Conservation (phyloP, 169 alveolate genomes). For the Plasmodium inui region DNA sequence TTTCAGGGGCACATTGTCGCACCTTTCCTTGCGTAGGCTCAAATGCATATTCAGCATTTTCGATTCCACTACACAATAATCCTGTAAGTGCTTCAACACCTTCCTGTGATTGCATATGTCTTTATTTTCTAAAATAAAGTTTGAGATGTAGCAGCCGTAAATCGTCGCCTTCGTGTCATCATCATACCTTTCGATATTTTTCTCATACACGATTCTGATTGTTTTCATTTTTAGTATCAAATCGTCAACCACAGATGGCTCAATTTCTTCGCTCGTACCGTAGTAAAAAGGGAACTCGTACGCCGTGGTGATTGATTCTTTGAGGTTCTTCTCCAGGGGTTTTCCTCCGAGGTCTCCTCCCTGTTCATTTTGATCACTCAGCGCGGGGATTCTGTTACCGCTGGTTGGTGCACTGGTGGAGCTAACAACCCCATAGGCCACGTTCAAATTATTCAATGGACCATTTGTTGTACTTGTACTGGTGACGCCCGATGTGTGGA, state of each 20-base stretch:
- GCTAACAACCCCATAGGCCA: neutral
- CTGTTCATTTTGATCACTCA: neutral
- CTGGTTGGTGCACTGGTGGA: neutral
- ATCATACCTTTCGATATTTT: slow-evolving; percentile 73
- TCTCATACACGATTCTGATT: slow-evolving; percentile 21
- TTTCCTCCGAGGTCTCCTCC: neutral
- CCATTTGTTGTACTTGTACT: neutral
- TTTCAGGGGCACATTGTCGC: slow-evolving; percentile 26
- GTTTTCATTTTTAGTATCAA: slow-evolving; percentile 68
- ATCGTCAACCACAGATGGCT: slow-evolving; percentile 25
- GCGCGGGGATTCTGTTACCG: neutral
- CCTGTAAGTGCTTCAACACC: slow-evolving; percentile 52
- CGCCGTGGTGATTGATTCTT: neutral
- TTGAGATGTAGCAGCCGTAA: slow-evolving; percentile 67
- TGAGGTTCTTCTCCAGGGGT: neutral
- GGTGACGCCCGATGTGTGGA: neutral
- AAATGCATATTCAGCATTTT: slow-evolving; percentile 40
- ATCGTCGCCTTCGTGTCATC: slow-evolving; percentile 48
- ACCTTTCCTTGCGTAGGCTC: slow-evolving; percentile 42
- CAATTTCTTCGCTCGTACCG: slow-evolving; percentile 48
- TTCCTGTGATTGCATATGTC: slow-evolving; percentile 73
- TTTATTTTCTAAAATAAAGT: slow-evolving; percentile 36
- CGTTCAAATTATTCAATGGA: neutral
- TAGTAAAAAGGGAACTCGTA: slow-evolving; percentile 56
- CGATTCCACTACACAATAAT: slow-evolving; percentile 35